Conservation (phyloP, 2,329 filamentous ascomycete genomes). For the Fusarium tuaranense region DNA sequence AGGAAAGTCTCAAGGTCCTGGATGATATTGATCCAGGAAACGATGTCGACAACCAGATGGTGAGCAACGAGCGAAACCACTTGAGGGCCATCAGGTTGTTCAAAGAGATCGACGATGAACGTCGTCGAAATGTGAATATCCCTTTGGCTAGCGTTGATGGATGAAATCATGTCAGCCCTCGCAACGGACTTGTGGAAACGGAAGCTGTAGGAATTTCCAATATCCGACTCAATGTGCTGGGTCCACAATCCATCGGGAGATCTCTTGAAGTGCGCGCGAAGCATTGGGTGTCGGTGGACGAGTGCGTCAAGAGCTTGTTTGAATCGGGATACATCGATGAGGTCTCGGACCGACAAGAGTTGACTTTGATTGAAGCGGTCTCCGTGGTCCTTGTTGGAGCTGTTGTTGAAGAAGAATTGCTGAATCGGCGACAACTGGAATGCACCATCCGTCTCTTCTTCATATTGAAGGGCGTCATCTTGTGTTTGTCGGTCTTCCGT, state of each 20-base stretch:
- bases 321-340: conserved; percentile 26
- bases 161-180: background rate
- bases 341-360: conserved; percentile 47
- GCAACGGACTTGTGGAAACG: conserved; percentile 24
- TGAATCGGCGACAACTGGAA: conserved; percentile 60
- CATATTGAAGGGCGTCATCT: background rate
- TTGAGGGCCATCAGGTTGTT: conserved; percentile 23
- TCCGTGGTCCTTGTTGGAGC: conserved; percentile 36
- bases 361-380: conserved; percentile 60
- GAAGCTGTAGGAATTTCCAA: conserved; percentile 35
- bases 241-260: conserved; percentile 22
- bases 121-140: conserved; percentile 9
- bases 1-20: conserved; percentile 57
- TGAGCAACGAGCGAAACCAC: conserved; percentile 49
- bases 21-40: conserved; percentile 59
- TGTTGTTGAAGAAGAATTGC: conserved; percentile 53
- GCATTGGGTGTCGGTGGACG: conserved; percentile 50
- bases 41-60: conserved; percentile 57
- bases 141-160: conserved; percentile 6
- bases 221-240: conserved; percentile 40
- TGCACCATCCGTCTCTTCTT: background rate
- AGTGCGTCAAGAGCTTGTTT: conserved; percentile 39
- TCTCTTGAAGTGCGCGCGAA: conserved; percentile 48
- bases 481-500: background rate
- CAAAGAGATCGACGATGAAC: conserved; percentile 20